These are phyloP conservation scores for Lepraria neglecta DNA, from an alignment of 495 filamentous ascomycete species.

Conservation along the genomic window DNA sequence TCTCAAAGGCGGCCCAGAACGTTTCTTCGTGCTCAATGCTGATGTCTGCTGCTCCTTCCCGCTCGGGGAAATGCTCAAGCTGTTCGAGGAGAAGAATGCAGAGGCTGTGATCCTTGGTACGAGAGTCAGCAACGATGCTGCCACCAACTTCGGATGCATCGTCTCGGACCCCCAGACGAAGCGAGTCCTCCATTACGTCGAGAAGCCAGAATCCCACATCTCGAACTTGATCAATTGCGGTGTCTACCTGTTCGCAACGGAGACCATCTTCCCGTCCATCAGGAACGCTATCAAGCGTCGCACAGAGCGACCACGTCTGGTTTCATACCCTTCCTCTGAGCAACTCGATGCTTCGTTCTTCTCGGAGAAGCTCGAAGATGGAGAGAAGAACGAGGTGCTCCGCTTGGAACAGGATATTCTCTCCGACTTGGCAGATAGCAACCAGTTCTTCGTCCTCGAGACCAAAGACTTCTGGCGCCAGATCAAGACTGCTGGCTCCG, in stretches of 20 bases:
- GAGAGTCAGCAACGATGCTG: slow-evolving; percentile 82
- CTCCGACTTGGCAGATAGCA: slow-evolving; percentile 91
- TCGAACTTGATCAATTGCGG: slow-evolving; percentile 99
- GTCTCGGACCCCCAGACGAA: slow-evolving; percentile 92
- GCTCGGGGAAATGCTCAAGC: slow-evolving; percentile 83
- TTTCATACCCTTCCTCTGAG: slow-evolving; percentile 92
- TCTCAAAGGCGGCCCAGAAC: slow-evolving; percentile 88
- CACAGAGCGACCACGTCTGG: slow-evolving; percentile 78
- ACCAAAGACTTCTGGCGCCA: slow-evolving; percentile 99
- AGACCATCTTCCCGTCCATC: slow-evolving; percentile 95
- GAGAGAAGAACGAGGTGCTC: slow-evolving; percentile 76
- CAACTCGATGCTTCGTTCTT: slow-evolving; percentile 80
- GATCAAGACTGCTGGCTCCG: slow-evolving; percentile 98
- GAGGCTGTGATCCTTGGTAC: slow-evolving; percentile 97
- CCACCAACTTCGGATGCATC: slow-evolving; percentile 95
- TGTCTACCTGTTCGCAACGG: slow-evolving; percentile 93
- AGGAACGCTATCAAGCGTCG: slow-evolving; percentile 93
- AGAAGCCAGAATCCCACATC: slow-evolving; percentile 98
- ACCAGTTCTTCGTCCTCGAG: slow-evolving; percentile 97
- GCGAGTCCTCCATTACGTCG: slow-evolving; percentile 96
- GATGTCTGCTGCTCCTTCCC: slow-evolving; percentile 99
- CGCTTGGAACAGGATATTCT: slow-evolving; percentile 97
- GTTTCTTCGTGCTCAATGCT: slow-evolving; percentile 94
- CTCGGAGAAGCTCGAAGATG: slow-evolving; percentile 68
- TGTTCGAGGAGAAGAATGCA: slow-evolving; percentile 92